Conservation (phyloP, 352 stramenopile species). For the Saprolegnia diclina region DNA sequence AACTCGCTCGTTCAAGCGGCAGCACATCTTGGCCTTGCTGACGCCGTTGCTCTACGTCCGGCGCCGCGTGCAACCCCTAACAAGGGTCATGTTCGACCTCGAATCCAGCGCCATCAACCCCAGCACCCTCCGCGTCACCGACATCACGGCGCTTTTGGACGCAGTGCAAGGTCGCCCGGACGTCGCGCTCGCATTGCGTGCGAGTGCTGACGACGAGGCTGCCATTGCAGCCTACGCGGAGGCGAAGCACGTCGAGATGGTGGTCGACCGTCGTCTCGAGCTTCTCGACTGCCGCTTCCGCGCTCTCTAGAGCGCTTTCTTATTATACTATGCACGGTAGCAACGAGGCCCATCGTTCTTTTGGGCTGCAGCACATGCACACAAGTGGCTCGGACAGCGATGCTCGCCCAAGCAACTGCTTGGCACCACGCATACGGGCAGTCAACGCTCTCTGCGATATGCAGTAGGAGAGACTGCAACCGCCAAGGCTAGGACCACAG, state of each 20-base stretch:
- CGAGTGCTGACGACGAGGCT: conserved; percentile 1
- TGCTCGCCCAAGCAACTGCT: no score
- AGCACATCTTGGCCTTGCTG: no score
- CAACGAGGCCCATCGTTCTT: background rate
- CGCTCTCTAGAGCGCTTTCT: background rate
- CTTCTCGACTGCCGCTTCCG: background rate
- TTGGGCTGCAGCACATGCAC: no score
- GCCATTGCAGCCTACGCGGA: background rate
- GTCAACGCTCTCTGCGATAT: no score
- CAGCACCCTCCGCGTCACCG: background rate
- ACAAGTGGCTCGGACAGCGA: background rate
- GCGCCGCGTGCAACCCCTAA: no score
- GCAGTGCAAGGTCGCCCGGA: background rate
- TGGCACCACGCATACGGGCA: background rate
- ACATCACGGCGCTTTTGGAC: background rate
- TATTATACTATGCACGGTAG: background rate
- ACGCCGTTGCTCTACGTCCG: no score
- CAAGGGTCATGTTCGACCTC: no score
- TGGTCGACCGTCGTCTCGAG: background rate
- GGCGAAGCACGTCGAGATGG: background rate
- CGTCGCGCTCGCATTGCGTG: background rate
- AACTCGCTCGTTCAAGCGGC: background rate
- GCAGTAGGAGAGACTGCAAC: no score
- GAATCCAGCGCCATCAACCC: background rate
- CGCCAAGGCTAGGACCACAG: no score